Percentiles rank a stretch among this genome's conserved stretches.
Conservation (phyloP, 331 rosid species). For the Prunus yedoensis region DNA sequence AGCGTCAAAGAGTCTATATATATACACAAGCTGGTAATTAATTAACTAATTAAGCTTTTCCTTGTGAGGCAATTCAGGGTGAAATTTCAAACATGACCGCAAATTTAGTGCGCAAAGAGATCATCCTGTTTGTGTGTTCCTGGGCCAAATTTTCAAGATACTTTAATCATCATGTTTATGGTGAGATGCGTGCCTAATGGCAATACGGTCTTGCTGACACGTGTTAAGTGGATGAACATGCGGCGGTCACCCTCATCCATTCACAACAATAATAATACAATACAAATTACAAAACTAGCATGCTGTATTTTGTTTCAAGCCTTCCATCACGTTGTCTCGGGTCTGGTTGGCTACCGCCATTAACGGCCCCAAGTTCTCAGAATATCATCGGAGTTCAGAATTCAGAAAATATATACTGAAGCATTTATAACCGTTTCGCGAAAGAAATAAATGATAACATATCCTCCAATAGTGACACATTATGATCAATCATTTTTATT, state of each 20-base stretch:
- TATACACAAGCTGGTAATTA: neutral
- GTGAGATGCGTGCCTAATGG: neutral
- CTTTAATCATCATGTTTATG: neutral
- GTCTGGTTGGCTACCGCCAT: no score
- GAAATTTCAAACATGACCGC: neutral
- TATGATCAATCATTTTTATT: neutral
- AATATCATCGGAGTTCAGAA: neutral
- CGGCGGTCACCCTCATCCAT: neutral
- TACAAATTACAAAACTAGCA: no score
- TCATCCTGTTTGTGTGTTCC: neutral
- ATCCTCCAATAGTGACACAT: neutral
- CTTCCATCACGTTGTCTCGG: no score
- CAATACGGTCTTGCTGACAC: neutral
- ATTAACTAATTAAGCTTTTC: neutral
- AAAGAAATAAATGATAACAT: neutral
- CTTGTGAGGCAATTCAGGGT: neutral
- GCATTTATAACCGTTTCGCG: no score
- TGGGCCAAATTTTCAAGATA: neutral
- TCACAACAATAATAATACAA: no score
- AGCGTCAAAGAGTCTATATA: no score
- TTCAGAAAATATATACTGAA: no score
- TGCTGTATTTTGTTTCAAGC: no score
- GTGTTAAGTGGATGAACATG: slow-evolving; percentile 10
- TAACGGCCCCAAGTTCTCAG: neutral
- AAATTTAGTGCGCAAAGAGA: slow-evolving; percentile 2